Evolutionary conservation across 2,329 filamentous ascomycete genomes (phyloP).

Genomic region (Blastomyces silverae): DNA sequence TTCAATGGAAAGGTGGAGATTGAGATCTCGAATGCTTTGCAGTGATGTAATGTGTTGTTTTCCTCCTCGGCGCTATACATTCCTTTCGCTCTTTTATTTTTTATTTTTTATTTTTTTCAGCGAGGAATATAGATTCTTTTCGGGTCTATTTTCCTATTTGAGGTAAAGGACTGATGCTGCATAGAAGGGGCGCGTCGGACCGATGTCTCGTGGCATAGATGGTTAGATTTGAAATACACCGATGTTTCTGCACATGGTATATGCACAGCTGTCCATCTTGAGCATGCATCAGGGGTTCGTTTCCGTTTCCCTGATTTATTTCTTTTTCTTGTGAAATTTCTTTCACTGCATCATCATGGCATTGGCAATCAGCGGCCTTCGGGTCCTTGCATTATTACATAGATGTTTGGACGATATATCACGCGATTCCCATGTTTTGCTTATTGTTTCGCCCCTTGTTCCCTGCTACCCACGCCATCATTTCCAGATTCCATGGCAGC

Average conservation of each 20-base stretch:
- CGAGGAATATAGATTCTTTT: background rate
- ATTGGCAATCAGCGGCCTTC: background rate
- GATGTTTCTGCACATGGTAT: conserved; percentile 6
- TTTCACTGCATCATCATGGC: background rate
- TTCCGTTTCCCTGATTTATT: background rate
- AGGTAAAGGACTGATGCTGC: conserved; percentile 2
- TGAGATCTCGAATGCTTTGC: conserved; percentile 57
- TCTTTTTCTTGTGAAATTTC: background rate
- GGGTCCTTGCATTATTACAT: background rate
- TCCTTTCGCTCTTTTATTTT: background rate
- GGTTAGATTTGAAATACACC: conserved; percentile 7
- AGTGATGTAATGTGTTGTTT: conserved; percentile 23
- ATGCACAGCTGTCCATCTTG: background rate
- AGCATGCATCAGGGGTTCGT: background rate
- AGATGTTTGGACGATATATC: background rate
- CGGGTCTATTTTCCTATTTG: conserved; percentile 1
- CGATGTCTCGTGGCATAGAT: conserved; percentile 7
- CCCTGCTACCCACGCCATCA: conserved; percentile 1
- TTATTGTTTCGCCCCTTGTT: background rate
- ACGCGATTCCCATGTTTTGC: background rate
- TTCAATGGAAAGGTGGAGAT: conserved; percentile 57
- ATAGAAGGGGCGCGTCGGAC: background rate
- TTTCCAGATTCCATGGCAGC: conserved; percentile 7
- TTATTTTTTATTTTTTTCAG: too few species aligned
- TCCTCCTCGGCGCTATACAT: background rate